These are phyloP conservation scores for Fistulina hepatica DNA, from an alignment of 1,284 basidiomycete species.

Conservation along the genomic window DNA sequence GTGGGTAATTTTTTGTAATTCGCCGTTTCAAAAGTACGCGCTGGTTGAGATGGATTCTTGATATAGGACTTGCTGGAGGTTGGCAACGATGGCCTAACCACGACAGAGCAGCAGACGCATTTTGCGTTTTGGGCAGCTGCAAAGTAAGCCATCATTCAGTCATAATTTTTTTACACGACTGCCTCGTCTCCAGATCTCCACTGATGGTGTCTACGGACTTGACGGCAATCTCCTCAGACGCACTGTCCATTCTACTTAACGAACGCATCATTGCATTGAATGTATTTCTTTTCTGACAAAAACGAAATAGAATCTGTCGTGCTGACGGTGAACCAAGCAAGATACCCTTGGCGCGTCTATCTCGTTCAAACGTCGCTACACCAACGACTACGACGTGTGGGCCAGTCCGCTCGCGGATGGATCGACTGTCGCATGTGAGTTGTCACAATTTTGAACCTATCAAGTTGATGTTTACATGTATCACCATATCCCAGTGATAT, in stretches of 20 bases:
- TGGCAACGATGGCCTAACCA: constrained; percentile 32
- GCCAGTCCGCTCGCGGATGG: constrained; percentile 38
- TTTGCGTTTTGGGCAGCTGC: constrained; percentile 40
- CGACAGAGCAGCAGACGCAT: constrained; percentile 35
- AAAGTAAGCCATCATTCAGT: no score
- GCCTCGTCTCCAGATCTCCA: constrained; percentile 30
- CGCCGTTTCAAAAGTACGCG: no score
- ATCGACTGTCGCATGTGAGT: constrained; percentile 34
- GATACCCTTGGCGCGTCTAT: constrained; percentile 37
- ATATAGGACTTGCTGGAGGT: constrained; percentile 40
- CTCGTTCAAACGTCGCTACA: constrained; percentile 36
- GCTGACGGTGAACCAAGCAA: constrained; percentile 27
- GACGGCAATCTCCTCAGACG: constrained; percentile 22
- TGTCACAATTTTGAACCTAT: neutral
- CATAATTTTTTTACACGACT: constrained; percentile 1
- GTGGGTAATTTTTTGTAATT: no score
- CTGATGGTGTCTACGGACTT: constrained; percentile 35
- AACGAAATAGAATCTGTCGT: no score
- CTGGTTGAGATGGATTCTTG: constrained; percentile 13
- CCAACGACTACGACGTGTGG: constrained; percentile 40
- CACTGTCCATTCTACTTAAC: constrained; percentile 31
- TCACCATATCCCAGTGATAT: constrained; percentile 24
- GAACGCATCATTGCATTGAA: constrained; percentile 32
- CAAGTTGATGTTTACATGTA: neutral
- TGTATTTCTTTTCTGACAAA: constrained; percentile 20